Evolutionary conservation across 1,139 yeast species (phyloP).

Genomic region (Yarrowia galli): DNA sequence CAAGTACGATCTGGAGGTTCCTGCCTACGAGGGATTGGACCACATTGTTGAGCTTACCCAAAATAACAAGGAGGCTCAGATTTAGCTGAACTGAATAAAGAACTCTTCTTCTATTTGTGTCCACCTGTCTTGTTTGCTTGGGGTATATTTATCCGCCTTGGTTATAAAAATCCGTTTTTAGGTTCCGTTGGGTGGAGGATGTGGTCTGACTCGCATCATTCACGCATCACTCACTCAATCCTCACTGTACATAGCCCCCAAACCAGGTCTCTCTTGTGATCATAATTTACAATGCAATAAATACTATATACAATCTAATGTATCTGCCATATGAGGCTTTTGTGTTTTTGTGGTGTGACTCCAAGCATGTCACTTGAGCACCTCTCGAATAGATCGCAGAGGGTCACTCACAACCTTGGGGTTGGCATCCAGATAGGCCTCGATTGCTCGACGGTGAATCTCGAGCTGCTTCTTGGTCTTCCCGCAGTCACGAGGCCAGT

Average conservation of each 20-base stretch:
- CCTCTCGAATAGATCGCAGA: conserved; percentile 30
- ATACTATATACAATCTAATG: conserved; percentile 38
- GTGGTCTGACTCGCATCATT: neutral
- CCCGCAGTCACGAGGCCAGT: conserved; percentile 30
- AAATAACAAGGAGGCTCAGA: conserved; percentile 28
- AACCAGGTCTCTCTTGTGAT: neutral
- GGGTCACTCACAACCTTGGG: conserved; percentile 28
- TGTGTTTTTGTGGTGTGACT: neutral
- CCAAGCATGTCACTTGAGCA: conserved; percentile 6
- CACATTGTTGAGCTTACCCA: conserved; percentile 33
- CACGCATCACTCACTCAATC: neutral
- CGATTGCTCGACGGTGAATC: conserved; percentile 9
- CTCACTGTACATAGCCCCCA: conserved; percentile 10
- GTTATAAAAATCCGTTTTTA: neutral
- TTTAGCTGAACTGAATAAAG: neutral
- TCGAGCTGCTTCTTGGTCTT: conserved; percentile 26
- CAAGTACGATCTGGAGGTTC: conserved; percentile 72
- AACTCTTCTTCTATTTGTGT: neutral
- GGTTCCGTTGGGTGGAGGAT: conserved; percentile 11
- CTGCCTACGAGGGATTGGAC: conserved; percentile 45
- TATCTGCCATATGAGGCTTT: conserved; percentile 15
- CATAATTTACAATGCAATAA: conserved; percentile 36
- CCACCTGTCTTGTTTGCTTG: neutral
- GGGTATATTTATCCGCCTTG: conserved; percentile 21
- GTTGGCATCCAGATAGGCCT: conserved; percentile 24